Conservation (phyloP, 2,329 filamentous ascomycete genomes). For the Venturia carpophila region DNA sequence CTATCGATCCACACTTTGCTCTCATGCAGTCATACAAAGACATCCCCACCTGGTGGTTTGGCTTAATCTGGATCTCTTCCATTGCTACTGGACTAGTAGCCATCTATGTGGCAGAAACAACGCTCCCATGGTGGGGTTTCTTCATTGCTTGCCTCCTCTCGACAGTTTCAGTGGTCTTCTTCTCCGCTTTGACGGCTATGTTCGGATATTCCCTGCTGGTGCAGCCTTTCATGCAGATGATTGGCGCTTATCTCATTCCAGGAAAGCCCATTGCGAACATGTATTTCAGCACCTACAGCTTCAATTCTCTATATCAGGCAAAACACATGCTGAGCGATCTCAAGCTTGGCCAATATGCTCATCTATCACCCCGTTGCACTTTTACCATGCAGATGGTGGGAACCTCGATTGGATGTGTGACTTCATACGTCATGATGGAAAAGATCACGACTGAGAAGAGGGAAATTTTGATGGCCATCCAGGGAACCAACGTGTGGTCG, state of each 20-base stretch:
- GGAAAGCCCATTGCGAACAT: constrained; percentile 37
- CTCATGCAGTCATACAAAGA: constrained; percentile 29
- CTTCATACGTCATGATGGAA: constrained; percentile 41
- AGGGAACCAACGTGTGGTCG: constrained; percentile 39
- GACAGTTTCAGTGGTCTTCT: constrained; percentile 24
- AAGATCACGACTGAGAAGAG: constrained; percentile 36
- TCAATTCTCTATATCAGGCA: constrained; percentile 30
- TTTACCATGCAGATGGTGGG: constrained; percentile 39
- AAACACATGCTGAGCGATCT: constrained; percentile 25
- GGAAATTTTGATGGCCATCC: constrained; percentile 34
- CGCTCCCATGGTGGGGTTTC: constrained; percentile 30
- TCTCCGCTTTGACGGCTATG: constrained; percentile 25
- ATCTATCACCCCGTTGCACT: constrained; percentile 36
- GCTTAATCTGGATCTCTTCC: constrained; percentile 22
- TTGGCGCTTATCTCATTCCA: constrained; percentile 23
- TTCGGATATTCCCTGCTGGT: constrained; percentile 23
- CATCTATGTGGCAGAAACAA: constrained; percentile 25
- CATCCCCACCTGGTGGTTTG: constrained; percentile 29
- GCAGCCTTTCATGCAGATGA: constrained; percentile 22
- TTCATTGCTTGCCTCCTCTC: constrained; percentile 24
- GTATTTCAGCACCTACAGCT: constrained; percentile 36
- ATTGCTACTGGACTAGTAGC: constrained; percentile 24
- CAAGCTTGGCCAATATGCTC: constrained; percentile 34
- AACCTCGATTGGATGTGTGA: constrained; percentile 30
- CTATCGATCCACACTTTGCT: constrained; percentile 28